These are phyloP conservation scores for Leishmania turanica DNA, from an alignment of 208 protist genomes.

Conservation along the genomic window DNA sequence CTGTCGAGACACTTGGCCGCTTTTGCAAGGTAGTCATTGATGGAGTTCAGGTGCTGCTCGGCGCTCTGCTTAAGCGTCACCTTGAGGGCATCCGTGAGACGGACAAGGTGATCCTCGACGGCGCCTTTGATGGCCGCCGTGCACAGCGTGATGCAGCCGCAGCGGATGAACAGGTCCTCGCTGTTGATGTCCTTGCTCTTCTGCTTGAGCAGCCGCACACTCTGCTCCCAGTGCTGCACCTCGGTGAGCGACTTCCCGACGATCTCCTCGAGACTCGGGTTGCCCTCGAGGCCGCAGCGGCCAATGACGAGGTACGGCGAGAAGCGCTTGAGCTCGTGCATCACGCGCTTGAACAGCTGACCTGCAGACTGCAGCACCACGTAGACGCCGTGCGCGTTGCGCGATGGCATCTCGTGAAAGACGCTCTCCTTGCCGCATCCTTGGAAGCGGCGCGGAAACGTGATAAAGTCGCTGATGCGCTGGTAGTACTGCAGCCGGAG, in stretches of 20 bases:
- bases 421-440: conserved; percentile 68
- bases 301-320: conserved; percentile 92
- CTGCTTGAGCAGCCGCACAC: conserved; percentile 94
- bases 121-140: conserved; percentile 93
- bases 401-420: conserved; percentile 90
- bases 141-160: conserved; percentile 95
- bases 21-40: conserved; percentile 86
- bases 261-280: conserved; percentile 89
- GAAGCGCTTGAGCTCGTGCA: conserved; percentile 89
- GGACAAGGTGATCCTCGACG: conserved; percentile 94
- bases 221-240: conserved; percentile 96
- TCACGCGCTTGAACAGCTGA: conserved; percentile 89
- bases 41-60: conserved; percentile 70
- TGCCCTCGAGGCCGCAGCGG: conserved; percentile 69
- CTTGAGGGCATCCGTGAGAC: conserved; percentile 89
- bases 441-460: conserved; percentile 92
- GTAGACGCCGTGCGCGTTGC: conserved; percentile 89
- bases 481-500: conserved; percentile 95
- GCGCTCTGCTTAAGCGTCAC: conserved; percentile 86
- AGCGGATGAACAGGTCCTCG: conserved; percentile 93
- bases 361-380: conserved; percentile 93
- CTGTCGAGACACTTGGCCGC: conserved; percentile 73
- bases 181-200: conserved; percentile 95
- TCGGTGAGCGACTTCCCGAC: conserved; percentile 87
- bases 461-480: conserved; percentile 95